phyloP scores from a whole-genome alignment of 2,329 filamentous ascomycete species.

The Penicillium glabrum region DNA sequence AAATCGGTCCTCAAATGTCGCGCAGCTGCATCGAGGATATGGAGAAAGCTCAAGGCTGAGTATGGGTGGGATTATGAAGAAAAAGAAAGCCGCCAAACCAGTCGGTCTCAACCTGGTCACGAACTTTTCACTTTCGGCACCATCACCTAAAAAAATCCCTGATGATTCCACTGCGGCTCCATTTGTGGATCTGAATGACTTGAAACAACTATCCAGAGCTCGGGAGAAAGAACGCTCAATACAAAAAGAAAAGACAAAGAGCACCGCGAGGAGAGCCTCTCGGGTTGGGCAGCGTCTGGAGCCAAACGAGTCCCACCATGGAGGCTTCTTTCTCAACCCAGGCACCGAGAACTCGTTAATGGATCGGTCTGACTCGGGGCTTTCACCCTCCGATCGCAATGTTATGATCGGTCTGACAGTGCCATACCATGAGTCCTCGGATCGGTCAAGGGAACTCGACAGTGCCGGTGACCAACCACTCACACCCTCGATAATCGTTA shows the following conservation, averaged over 20 bases:
- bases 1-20: conserved; percentile 1
- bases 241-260: conserved; percentile 14
- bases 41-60: conserved; percentile 13
- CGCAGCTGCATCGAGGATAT: conserved; percentile 1
- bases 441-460: conserved; percentile 26
- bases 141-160: conserved; percentile 1
- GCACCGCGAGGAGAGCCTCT: conserved; percentile 14
- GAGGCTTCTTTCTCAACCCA: conserved; percentile 16
- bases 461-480: conserved; percentile 33
- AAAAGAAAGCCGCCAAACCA: conserved; percentile 29
- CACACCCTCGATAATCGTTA: conserved; percentile 49
- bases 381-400: conserved; percentile 47
- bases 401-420: conserved; percentile 49
- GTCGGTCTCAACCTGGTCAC: conserved; percentile 46
- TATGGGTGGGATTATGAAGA: conserved; percentile 18
- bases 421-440: conserved; percentile 33
- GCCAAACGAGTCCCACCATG: conserved; percentile 1
- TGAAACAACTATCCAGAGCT: conserved; percentile 35
- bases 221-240: conserved; percentile 33
- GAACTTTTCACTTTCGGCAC: conserved; percentile 32
- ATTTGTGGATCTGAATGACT: conserved; percentile 40
- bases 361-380: conserved; percentile 30
- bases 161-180: conserved; percentile 7
- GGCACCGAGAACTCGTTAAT: conserved; percentile 16
- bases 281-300: conserved; percentile 23